Base-by-base conservation (phyloP, 345 rosid species). In the Gossypium anomalum region DNA sequence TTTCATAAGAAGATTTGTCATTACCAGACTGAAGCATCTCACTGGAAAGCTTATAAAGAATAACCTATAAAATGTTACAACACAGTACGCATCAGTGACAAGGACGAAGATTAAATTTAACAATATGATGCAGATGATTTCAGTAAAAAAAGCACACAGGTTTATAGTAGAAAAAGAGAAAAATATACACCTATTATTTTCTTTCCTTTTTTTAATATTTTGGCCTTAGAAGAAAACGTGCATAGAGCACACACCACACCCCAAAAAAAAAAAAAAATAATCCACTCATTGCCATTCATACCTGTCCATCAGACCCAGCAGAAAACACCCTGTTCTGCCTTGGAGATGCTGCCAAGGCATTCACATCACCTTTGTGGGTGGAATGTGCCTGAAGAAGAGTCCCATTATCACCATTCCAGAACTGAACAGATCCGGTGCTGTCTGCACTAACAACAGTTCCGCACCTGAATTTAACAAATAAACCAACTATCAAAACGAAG, bases 271-370 rank as follows among this genome's bases (percentile, higher is more conserved):
- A 29, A 34, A 29, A 29, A 4, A n/a, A n/a, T n/a, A n/a, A 23
- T 5, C 7, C 41, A 34, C 41, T 34, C 41, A 6, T 45, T 23
- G 57, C 14, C 11, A 69, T 16, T 27, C 25, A 72, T 76, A 92
- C 97, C 98, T 92, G 94, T 78, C 98, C 98, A 83, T 94, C 98
- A 23, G 97, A 87, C 75, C 98, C 97, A 62, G 97, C 90, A 78
- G 97, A 92, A 74, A 89, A 94, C 73, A 94, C 98, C 82, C 92
- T 84, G 66, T 82, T 89, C 77, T 92, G 97, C 82, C 87, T 89
- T 76, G 98, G 98, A 51, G 92, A 78, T 64, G 90, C 94, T 60
- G 95, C 95, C 70, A 94, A 86, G 55, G 97, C 75, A 82, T 92
- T 87, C 65, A 83, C 98, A 82, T 89, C 95, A 81, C 98, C 98